Conservation (phyloP, 2,329 filamentous ascomycete species). For the Ceratocystis eucalypticola region DNA sequence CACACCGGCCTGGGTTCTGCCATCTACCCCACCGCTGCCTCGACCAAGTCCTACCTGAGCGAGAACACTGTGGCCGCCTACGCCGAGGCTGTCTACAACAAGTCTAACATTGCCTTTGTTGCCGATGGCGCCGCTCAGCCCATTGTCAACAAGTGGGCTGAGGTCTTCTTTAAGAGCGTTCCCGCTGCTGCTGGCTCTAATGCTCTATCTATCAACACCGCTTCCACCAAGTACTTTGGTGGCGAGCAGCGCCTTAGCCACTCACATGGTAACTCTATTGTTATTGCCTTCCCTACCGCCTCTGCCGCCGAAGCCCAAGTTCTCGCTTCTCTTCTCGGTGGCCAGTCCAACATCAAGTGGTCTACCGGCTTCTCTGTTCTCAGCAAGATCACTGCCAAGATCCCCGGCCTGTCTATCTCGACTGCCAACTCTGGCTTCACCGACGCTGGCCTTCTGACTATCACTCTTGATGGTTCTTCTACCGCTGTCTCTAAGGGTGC, state of each 20-base stretch:
- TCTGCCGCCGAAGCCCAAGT: conserved; percentile 87
- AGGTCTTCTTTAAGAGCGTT: conserved; percentile 74
- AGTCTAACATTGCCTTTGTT: conserved; percentile 81
- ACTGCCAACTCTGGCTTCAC: conserved; percentile 80
- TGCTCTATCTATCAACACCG: conserved; percentile 36
- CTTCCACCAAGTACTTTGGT: conserved; percentile 75
- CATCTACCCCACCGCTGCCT: conserved; percentile 57
- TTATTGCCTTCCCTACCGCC: conserved; percentile 71
- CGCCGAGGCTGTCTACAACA: conserved; percentile 67
- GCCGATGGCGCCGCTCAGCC: conserved; percentile 71
- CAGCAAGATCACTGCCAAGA: conserved; percentile 57
- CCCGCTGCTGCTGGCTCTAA: conserved; percentile 38
- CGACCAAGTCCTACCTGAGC: conserved; percentile 66
- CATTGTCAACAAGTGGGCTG: conserved; percentile 76
- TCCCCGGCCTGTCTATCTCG: conserved; percentile 52
- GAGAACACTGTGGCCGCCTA: conserved; percentile 62
- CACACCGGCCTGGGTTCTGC: conserved; percentile 80
- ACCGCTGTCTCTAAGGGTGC: conserved; percentile 59
- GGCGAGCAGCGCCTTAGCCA: conserved; percentile 85
- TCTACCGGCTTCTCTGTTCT: conserved; percentile 82
- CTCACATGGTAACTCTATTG: conserved; percentile 63
- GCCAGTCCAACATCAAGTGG: conserved; percentile 90
- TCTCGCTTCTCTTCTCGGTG: conserved; percentile 77
- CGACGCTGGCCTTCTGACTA: conserved; percentile 78
- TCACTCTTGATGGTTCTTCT: conserved; percentile 66